These are phyloP conservation scores for Stagonosporopsis vannaccii DNA, from an alignment of 2,329 filamentous ascomycete genomes.

Conservation along the genomic window DNA sequence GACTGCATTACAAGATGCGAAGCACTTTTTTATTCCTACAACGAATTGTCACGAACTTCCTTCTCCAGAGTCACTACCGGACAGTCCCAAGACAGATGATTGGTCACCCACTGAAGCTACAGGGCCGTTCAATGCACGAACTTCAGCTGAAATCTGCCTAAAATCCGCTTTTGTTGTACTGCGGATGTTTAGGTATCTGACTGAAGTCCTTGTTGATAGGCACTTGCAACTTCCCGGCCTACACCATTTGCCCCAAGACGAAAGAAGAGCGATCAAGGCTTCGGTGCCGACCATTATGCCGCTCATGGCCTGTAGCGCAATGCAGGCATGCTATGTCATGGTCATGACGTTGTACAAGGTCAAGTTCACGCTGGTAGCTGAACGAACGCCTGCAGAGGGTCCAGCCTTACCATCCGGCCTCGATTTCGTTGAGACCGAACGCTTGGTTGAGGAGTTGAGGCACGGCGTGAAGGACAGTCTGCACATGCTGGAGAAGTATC, in stretches of 20 bases:
- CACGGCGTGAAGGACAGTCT: conserved; percentile 13
- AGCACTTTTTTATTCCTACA: conserved; percentile 2
- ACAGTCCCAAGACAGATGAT: conserved; percentile 3
- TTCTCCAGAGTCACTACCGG: conserved; percentile 12
- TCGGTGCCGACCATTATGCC: conserved; percentile 9
- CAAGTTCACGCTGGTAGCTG: background rate
- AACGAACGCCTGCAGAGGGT: background rate
- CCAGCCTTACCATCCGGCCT: background rate
- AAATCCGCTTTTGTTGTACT: conserved; percentile 12
- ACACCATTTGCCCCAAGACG: background rate
- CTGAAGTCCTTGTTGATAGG: background rate
- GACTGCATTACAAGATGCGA: conserved; percentile 5
- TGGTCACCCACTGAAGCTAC: background rate
- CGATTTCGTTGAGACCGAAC: conserved; percentile 5
- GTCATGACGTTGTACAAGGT: conserved; percentile 15
- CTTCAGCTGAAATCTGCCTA: conserved; percentile 12
- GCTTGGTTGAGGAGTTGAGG: conserved; percentile 12
- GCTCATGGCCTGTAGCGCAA: conserved; percentile 12
- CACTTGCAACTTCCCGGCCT: background rate
- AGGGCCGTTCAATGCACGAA: background rate
- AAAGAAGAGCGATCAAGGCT: background rate
- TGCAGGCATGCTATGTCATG: conserved; percentile 18
- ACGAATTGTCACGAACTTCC: conserved; percentile 3
- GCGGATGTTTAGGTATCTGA: conserved; percentile 16
- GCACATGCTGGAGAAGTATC: conserved; percentile 6